Base-by-base conservation (phyloP, 2,329 filamentous ascomycete species). In the Fonsecaea monophora region DNA sequence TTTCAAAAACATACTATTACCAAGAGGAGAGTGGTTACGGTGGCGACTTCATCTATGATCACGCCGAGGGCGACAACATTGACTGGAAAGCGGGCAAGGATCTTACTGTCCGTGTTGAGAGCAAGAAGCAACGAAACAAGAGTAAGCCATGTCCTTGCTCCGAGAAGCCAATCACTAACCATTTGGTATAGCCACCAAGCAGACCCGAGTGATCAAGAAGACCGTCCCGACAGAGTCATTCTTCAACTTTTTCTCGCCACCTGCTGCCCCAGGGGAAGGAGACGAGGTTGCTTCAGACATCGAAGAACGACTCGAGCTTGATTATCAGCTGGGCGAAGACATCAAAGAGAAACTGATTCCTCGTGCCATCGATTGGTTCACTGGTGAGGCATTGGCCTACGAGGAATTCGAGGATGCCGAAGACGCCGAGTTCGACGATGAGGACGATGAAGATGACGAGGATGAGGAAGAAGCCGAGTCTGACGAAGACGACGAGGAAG, bases 291-390 rank as follows among this genome's bases (percentile, higher is more conserved):
- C 90, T 63, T 91, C 90, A 60, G 95, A 99, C 78, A 96, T 99
- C 60, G 95, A 99, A 84, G 94, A 97, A 82, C 94, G 95, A 71
- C 88, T 99, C 64, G 95, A 99, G 84, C 89, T 99, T 60, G 95
- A 99, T 82, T 99, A 98, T 81, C 94, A 98, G 83, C 89, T 99
- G 53, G 95, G 95, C 73, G 95, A 99, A 84, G 95, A 99, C 78
- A 97, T 99, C 83, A 99, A 99, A 85, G 95, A 99, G 87, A 99
- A 99, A 85, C 87, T 99, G 72, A 99, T 99, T 74, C 95, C 95
- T 71, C 93, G 94, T 74, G 95, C 96, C 65, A 95, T 99, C 75
- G 95, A 99, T 82, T 99, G 95, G 95, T 99, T 99, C 81, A 99
- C 95, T 61, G 95, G 95, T 66, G 95, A 99, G 83, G 95, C 95